Base-by-base conservation (phyloP, 768 basidiomycete species). In the Daedaleopsis nitida region DNA sequence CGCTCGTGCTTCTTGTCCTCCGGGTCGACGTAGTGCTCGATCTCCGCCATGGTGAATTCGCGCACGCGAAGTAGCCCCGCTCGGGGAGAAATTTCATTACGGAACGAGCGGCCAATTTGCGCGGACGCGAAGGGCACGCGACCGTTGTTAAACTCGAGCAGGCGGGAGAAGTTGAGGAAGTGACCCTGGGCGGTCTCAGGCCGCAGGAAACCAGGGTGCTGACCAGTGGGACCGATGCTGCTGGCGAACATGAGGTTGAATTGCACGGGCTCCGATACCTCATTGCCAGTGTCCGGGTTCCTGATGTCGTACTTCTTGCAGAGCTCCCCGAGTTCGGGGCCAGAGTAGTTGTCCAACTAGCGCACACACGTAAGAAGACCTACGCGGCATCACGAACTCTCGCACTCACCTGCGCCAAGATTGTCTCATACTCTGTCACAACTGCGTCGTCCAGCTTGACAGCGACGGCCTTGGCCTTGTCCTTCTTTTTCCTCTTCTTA, bases 221-320 rank as follows among this genome's bases (percentile, higher is more conserved):
- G 94, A 27, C 97, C 96, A 2, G 96, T 98, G 14, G 96, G 96
- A 21, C 96, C 97, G 70, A 99, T 98, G 76, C 90, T 93, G 72
- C 91, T 94, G 52, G 92, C 87, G 76, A 99, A 98, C 97, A 99
- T 98, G 70, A 98, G 85, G 77, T 98, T 99, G 83, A 98, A 99
- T 72, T 89, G 87, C 69, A 93, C 90, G 10, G 97, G 97, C 72
- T 96, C 94, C 49, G 89, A 82, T 34, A 98, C 89, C 69, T 92
- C 89, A 74, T 99, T 98, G 68, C 86, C 90, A 1, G 96, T 96
- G 65, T 92, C 92, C 1, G 96, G 96, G 72, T 96, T 96, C 52
- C 82, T 80, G 72, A 98, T 89, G 60, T 86, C 80, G 76, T 93
- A 79, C 66, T 85, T 89, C 49, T 81, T 80, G 75, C 94, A 93